phyloP scores from a whole-genome alignment of 306 rosid species.

The Prunus campanulata region DNA sequence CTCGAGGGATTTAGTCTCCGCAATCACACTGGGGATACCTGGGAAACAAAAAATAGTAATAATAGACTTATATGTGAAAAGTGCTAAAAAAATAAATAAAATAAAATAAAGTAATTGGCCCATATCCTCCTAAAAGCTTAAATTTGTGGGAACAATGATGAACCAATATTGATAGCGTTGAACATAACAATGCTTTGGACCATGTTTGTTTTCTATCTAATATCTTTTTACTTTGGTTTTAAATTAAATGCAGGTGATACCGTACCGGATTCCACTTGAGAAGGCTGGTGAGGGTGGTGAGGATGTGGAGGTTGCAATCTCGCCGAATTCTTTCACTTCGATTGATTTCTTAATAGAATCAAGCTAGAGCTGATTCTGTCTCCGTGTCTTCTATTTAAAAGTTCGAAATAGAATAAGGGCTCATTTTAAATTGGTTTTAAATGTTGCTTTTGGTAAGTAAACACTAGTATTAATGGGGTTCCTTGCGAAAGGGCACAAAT shows the following conservation, averaged over 20 bases:
- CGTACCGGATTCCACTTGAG: constrained; percentile 36
- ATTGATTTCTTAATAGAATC: constrained; percentile 60
- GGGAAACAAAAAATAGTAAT: too few relatives aligned
- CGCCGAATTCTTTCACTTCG: constrained; percentile 65
- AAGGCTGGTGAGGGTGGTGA: constrained; percentile 50
- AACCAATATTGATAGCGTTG: background rate
- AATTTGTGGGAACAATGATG: background rate
- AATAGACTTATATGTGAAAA: too few relatives aligned
- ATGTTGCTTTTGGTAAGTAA: too few relatives aligned
- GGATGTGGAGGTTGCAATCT: constrained; percentile 39
- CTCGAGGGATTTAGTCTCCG: too few relatives aligned
- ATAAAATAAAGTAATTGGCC: too few relatives aligned
- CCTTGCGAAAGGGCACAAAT: too few relatives aligned
- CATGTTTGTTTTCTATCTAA: background rate
- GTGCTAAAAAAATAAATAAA: too few relatives aligned
- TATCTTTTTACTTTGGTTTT: background rate
- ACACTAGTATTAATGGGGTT: too few relatives aligned
- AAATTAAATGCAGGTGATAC: constrained; percentile 53
- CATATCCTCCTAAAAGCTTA: background rate
- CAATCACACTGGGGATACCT: too few relatives aligned
- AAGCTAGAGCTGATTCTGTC: constrained; percentile 33
- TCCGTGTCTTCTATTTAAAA: constrained; percentile 49
- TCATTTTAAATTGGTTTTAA: too few relatives aligned
- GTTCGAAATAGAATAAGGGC: background rate
- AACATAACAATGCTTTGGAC: too few relatives aligned